These are phyloP conservation scores for Lagenaria siceraria DNA, from an alignment of 306 rosid genomes.

Conservation along the genomic window DNA sequence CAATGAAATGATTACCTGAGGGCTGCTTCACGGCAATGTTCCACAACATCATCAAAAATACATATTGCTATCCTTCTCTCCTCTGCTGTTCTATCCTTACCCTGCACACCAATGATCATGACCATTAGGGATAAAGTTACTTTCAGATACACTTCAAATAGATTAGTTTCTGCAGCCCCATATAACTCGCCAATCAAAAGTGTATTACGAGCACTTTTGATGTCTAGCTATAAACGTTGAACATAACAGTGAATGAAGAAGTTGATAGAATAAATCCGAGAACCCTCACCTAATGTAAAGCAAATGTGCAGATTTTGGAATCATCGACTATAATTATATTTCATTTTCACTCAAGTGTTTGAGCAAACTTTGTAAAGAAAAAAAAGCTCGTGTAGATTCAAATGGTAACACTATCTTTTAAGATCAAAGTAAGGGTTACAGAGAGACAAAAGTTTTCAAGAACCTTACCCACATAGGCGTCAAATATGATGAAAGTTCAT, in stretches of 20 bases:
- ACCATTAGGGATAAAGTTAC: not conserved
- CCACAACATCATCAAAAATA: conserved; percentile 96
- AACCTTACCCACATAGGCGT: conserved; percentile 99
- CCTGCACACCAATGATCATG: conserved; percentile 31
- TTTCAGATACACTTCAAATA: not conserved
- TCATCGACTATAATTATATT: not conserved
- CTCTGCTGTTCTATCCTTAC: conserved; percentile 91
- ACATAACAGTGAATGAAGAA: not conserved
- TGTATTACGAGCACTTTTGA: not conserved
- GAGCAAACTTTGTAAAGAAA: not conserved
- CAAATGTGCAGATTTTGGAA: not conserved
- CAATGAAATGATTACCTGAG: conserved; percentile 38
- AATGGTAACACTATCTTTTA: not conserved
- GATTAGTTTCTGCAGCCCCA: not conserved
- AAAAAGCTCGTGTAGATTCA: not conserved
- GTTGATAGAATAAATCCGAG: not conserved
- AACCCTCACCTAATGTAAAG: not conserved
- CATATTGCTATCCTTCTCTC: conserved; percentile 98
- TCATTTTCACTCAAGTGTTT: not conserved
- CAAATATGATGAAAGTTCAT: conserved; percentile 78
- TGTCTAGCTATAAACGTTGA: not conserved
- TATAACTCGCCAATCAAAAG: not conserved
- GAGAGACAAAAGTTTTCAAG: not conserved
- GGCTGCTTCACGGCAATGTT: conserved; percentile 97
- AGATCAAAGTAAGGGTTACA: not conserved